Evolutionary conservation across 1,284 basidiomycete species (phyloP), one percentile per base, ranked within the genome.

Genomic region (Taiwanofungus camphoratus): DNA sequence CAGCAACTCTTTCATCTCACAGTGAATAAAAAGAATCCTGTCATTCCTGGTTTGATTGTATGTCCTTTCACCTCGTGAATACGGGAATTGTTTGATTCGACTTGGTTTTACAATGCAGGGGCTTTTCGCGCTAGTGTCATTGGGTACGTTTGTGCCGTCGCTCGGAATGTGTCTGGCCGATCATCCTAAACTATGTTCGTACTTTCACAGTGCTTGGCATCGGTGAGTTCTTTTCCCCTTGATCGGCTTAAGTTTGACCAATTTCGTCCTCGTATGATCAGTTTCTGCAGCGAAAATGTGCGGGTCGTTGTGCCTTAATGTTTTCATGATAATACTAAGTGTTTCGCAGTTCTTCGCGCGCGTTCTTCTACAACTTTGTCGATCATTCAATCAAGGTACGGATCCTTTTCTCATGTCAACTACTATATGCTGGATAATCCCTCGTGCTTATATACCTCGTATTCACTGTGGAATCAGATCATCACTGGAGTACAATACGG

Each of bases 131-230:
- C 2, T 36, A 4, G 40, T 18, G 8, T 36, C 31, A 21, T 16
- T 45, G 11, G 36, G 42, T 42, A 33, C 4, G 39, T 29, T 1
- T 30, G 38, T 26, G 16, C 18, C 18, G 15, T 16, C n/a, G n/a
- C n/a, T n/a, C n/a, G 18, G 2, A 23, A 36, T 43, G 13, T 16
- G 20, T 8, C n/a, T 1, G 21, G 2, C 16, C 31, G 34, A 21
- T 24, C 12, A 19, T 33, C 36, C 8, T 29, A 37, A 11, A 38
- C 13, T 8, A 13, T 3, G n/a, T 26, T n/a, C n/a, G 12, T 7
- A 13, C 19, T 16, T n/a, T 26, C n/a, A 5, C 36, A 69, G 65
- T 44, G 3, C 61, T 65, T 41, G 62, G 66, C 21, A 47, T 66
- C 23, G 53, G 66, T 65, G 18, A 49, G 54, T 52, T 21, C 11